These are phyloP conservation scores for Fistulinella prunicolor DNA, from an alignment of 768 basidiomycete genomes.

Conservation along the genomic window DNA sequence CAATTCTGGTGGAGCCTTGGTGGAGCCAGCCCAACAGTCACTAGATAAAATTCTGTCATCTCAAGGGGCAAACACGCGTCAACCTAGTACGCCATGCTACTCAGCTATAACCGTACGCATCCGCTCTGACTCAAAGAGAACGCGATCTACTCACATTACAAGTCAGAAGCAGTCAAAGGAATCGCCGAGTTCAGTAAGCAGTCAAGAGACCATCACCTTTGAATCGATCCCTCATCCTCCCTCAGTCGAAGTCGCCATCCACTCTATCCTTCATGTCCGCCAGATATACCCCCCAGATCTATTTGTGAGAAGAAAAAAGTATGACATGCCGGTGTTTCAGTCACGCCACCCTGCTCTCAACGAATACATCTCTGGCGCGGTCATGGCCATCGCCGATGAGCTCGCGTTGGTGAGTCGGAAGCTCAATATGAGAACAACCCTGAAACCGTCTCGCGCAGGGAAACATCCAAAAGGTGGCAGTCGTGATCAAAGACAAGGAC, in stretches of 20 bases:
- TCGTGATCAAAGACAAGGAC: constrained; percentile 82
- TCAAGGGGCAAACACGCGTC: constrained; percentile 13
- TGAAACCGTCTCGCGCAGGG: constrained; percentile 45
- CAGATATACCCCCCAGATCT: constrained; percentile 88
- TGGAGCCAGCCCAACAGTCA: no score
- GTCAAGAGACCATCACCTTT: neutral
- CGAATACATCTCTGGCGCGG: constrained; percentile 85
- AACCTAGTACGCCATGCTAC: constrained; percentile 8
- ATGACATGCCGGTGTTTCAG: constrained; percentile 88
- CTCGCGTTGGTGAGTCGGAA: constrained; percentile 51
- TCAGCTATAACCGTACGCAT: constrained; percentile 40
- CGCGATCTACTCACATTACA: constrained; percentile 8
- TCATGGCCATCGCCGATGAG: constrained; percentile 80
- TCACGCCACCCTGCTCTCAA: constrained; percentile 88
- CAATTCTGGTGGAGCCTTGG: no score
- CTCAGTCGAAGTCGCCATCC: constrained; percentile 90
- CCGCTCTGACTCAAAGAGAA: neutral
- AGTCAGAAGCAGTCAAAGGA: constrained; percentile 60
- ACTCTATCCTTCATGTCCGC: constrained; percentile 87
- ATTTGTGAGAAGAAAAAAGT: constrained; percentile 85
- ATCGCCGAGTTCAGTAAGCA: constrained; percentile 70
- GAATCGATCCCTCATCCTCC: constrained; percentile 3
- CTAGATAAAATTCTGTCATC: no score
- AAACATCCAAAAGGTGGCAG: constrained; percentile 70
- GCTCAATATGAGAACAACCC: neutral